phyloP scores from a whole-genome alignment of 192 early-diverging fungal species.

The Lunasporangiospora selenospora region DNA sequence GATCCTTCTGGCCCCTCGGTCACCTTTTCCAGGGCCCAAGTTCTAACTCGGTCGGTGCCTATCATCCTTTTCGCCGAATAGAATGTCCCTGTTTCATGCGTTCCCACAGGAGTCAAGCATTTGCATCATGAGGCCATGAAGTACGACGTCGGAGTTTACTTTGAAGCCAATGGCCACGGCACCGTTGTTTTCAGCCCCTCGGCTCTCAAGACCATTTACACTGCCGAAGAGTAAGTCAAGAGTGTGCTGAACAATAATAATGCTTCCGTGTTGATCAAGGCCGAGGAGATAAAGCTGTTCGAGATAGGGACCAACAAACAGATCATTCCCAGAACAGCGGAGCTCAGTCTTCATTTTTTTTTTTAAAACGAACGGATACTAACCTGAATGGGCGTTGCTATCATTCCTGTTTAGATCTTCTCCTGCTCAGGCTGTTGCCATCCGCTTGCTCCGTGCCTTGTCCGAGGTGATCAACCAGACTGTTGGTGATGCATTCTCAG shows the following conservation, averaged over 20 bases:
- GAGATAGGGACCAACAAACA: too few species aligned
- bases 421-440: constrained; percentile 77
- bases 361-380: neutral
- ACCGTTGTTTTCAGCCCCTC: constrained; percentile 93
- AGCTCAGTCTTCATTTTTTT: too few species aligned
- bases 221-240: constrained; percentile 61
- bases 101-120: constrained; percentile 98
- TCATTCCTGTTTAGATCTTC: constrained; percentile 55
- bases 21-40: too few species aligned
- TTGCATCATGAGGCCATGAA: constrained; percentile 98
- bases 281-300: too few species aligned
- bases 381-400: neutral
- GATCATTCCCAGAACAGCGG: too few species aligned
- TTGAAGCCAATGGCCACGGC: constrained; percentile 99
- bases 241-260: neutral
- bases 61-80: too few species aligned
- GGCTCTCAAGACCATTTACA: constrained; percentile 79
- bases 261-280: constrained; percentile 27
- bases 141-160: constrained; percentile 99
- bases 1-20: too few species aligned
- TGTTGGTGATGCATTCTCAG: constrained; percentile 98
- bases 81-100: constrained; percentile 95
- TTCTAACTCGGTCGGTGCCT: too few species aligned
- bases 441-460: constrained; percentile 81
- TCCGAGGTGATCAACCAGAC: constrained; percentile 98